Base-by-base conservation (phyloP, 179 eudicot genomes). In the Amaranthus tricolor region DNA sequence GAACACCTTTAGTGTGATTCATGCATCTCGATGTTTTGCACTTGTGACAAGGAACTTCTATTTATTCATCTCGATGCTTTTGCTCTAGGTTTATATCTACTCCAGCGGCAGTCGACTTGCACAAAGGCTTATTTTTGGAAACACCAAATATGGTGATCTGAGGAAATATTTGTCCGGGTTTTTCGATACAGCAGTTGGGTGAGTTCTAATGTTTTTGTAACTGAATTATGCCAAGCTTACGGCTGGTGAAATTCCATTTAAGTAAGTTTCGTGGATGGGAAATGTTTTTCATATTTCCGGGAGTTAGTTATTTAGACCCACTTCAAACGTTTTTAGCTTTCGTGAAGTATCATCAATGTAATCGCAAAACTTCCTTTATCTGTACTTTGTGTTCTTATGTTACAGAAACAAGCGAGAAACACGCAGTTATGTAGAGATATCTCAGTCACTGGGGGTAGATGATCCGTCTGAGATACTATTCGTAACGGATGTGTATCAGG, bases 101-200 rank as follows among this genome's bases (percentile, higher is more conserved):
- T 95, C 99, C 55, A 95, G 99, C 69, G 99, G 99, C 50, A 95
- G 99, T 86, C 86, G 97, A 80, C 86, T 92, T 76, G 99, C 99
- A 9, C 99, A 95, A 63, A 87, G 96, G 86, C 92, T 90, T 60
- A 76, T 95, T 61, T 95, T 95, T 83, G 97, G 97, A 49, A 81
- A 95, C 78, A 86, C 98, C 49, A 85, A 78, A 71, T 86, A 83
- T 70, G 98, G 98, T 40, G 99, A 95, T 85, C 84, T 95, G 60
- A 85, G 99, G 74, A 89, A 89, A 72, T 89, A 88, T 80, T 78
- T 95, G 74, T 84, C 82, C 66, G 99, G 99, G 67, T 95, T 80
- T 81, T 95, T 93, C 58, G 99, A 95, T 79, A 93, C 98, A 7
- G 81, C 85, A 31, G 85, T 93, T 73, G 99, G 99, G 99, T 95